phyloP scores from a whole-genome alignment of 768 basidiomycete species.

The Multifurca ochricompacta region DNA sequence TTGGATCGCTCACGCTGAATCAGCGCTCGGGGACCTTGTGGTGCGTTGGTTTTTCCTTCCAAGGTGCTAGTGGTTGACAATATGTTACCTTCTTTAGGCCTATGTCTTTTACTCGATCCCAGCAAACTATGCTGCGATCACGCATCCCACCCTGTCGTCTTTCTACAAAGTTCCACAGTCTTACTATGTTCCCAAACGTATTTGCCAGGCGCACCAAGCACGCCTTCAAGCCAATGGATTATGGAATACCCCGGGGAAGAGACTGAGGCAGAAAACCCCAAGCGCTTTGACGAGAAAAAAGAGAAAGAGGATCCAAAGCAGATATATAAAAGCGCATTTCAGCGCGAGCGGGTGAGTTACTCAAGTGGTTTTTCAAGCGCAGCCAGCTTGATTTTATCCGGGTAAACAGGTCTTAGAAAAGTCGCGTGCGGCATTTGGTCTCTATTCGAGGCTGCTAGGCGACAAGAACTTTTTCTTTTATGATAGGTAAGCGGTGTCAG shows the following conservation, averaged over 20 bases:
- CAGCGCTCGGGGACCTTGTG: slow-evolving; percentile 60
- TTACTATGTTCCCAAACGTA: slow-evolving; percentile 62
- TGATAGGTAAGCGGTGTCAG: slow-evolving; percentile 33
- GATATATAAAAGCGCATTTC: slow-evolving; percentile 48
- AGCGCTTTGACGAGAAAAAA: slow-evolving; percentile 28
- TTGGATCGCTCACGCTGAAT: slow-evolving; percentile 58
- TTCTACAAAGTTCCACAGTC: slow-evolving; percentile 60
- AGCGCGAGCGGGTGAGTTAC: slow-evolving; percentile 50
- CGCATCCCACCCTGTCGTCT: slow-evolving; percentile 44
- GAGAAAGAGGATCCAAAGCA: slow-evolving; percentile 28
- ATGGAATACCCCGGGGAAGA: slow-evolving; percentile 43
- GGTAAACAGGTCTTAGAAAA: slow-evolving; percentile 46
- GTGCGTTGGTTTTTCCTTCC: slow-evolving; percentile 36
- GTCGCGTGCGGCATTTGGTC: slow-evolving; percentile 46
- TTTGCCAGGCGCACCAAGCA: slow-evolving; percentile 47
- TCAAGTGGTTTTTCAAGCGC: not conserved
- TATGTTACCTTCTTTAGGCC: slow-evolving; percentile 35
- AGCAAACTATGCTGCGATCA: slow-evolving; percentile 55
- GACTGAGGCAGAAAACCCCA: slow-evolving; percentile 38
- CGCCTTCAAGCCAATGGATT: slow-evolving; percentile 57
- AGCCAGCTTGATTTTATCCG: not conserved
- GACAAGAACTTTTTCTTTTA: slow-evolving; percentile 44
- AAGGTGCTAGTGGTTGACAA: slow-evolving; percentile 6
- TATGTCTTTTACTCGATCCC: slow-evolving; percentile 54
- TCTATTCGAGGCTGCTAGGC: slow-evolving; percentile 50